Conservation (phyloP, 208 protist species). For the Crithidia bombi region DNA sequence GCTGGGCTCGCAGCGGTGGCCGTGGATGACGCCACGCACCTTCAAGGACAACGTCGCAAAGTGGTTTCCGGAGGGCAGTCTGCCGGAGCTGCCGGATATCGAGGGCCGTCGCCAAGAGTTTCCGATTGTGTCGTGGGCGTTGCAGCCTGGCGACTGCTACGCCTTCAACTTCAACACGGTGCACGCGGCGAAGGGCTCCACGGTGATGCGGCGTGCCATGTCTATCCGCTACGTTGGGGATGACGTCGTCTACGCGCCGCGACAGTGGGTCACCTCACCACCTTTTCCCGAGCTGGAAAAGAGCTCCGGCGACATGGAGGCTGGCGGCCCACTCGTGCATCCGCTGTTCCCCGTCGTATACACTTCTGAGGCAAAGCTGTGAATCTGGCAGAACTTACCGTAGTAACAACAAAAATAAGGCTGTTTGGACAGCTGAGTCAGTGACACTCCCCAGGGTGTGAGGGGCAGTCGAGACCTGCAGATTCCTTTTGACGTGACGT, state of each 20-base stretch:
- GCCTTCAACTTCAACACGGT: slow-evolving; percentile 53
- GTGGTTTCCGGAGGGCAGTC: slow-evolving; percentile 49
- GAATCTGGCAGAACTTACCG: not conserved
- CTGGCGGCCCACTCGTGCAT: slow-evolving; percentile 20
- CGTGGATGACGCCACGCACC: slow-evolving; percentile 48
- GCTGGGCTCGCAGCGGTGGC: slow-evolving; percentile 43
- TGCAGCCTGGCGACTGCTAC: slow-evolving; percentile 44
- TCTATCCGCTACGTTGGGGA: slow-evolving; percentile 47
- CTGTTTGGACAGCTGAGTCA: too few species aligned
- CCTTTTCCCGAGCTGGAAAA: slow-evolving; percentile 44
- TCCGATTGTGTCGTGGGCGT: slow-evolving; percentile 29
- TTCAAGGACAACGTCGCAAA: slow-evolving; percentile 55
- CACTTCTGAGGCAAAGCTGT: slow-evolving; percentile 6
- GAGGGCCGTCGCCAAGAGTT: slow-evolving; percentile 35
- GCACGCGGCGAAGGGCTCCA: slow-evolving; percentile 43
- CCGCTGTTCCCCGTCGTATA: slow-evolving; percentile 38
- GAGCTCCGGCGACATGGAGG: slow-evolving; percentile 20
- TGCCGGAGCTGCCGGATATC: slow-evolving; percentile 46
- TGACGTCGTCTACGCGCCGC: slow-evolving; percentile 41
- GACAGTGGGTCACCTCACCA: slow-evolving; percentile 47
- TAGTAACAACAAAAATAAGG: too few species aligned
- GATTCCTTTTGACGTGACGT: too few species aligned
- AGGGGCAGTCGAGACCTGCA: too few species aligned
- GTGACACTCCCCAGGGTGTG: too few species aligned
- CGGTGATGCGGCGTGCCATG: slow-evolving; percentile 39